Evolutionary conservation across 257 asterid species (phyloP), one percentile per base, ranked within the genome.

Genomic region (Nicotiana paniculata): DNA sequence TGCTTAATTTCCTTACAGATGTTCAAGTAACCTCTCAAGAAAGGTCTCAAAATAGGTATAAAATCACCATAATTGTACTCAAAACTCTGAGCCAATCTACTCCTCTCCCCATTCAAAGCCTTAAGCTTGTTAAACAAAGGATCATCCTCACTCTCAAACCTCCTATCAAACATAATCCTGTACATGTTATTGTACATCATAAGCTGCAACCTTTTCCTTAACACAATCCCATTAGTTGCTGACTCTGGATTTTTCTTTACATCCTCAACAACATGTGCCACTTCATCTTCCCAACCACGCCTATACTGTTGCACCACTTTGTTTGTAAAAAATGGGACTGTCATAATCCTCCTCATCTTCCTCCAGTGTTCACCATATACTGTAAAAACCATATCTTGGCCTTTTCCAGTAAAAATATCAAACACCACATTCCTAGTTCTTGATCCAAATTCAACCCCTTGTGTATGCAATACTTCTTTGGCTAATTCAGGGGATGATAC

Each of bases 351-450:
- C 53, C 99, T 85, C 99, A 95, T 95, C 87, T 95, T 95, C 59
- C 98, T 90, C 99, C 99, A 95, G 82, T 95, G 99, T 81, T 95
- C 99, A 11, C 99, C 99, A 88, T 95, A 95, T 2, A 92, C 98
- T 1, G 98, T 93, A 87, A 95, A 95, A 35, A 95, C 97, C 99
- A 95, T 95, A 76, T 95, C 99, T 83, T 95, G 99, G 0, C 99
- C 99, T 57, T 92, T 91, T 0, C 97, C 97, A 8, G 99, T 95
- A 86, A 95, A 95, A 30, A 95, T 93, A 63, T 95, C 99, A 86
- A 93, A 92, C 10, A 95, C 98, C 3, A 92, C 97, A 81, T 95
- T 95, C 2, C 99, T 84, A 0, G 99, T 92, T 1, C 99, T 93
- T 4, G 99, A 95, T 0, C 97, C 99, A 85, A 95, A 95, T 57